phyloP scores from a whole-genome alignment of 306 rosid genomes.

The Fragaria ananassa region DNA sequence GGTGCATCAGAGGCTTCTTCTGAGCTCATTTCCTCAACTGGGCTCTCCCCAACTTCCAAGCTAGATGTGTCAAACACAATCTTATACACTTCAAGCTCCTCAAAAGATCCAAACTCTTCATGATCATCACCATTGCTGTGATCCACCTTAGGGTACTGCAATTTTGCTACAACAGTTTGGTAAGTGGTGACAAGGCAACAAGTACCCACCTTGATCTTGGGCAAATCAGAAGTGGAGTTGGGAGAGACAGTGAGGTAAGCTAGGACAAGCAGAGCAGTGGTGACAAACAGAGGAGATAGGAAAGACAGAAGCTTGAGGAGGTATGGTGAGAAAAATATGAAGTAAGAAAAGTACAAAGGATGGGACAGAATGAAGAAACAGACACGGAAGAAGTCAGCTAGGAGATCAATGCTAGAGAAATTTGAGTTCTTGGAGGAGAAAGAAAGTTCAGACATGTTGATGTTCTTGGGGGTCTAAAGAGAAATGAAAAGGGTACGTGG shows the following conservation, averaged over 20 bases:
- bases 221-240: conserved; percentile 26
- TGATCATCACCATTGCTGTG: conserved; percentile 17
- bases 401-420: conserved; percentile 33
- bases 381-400: conserved; percentile 36
- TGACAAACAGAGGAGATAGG: conserved; percentile 79
- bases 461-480: conserved; percentile 14
- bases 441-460: conserved; percentile 56
- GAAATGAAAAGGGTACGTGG: background rate
- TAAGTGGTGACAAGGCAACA: conserved; percentile 34
- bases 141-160: conserved; percentile 29
- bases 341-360: conserved; percentile 83
- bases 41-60: conserved; percentile 32
- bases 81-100: conserved; percentile 73
- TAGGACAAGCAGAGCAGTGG: conserved; percentile 68
- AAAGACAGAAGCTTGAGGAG: conserved; percentile 69
- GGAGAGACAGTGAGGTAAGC: conserved; percentile 61
- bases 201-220: conserved; percentile 35
- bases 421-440: conserved; percentile 39
- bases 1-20: conserved; percentile 30
- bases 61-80: conserved; percentile 70
- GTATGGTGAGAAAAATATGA: conserved; percentile 82
- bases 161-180: conserved; percentile 31
- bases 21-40: conserved; percentile 35
- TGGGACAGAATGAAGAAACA: conserved; percentile 68
- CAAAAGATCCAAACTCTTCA: conserved; percentile 39